A percentile compares a stretch with the other conserved stretches of the same genome.
Conservation (phyloP, 352 stramenopile genomes). For the Globisporangium splendens region DNA sequence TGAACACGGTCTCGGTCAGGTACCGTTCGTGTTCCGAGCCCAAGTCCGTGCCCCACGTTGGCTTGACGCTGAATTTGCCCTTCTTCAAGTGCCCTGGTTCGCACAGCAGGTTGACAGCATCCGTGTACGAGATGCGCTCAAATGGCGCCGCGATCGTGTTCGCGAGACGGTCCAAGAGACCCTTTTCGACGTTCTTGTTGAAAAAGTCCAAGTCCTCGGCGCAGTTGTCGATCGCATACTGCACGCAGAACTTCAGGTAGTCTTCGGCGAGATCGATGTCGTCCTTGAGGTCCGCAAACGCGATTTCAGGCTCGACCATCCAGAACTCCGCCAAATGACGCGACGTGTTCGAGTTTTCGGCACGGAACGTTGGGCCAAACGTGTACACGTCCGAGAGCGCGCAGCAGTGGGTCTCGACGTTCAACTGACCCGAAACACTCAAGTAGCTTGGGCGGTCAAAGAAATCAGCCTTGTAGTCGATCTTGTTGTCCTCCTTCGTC, state of each 20-base stretch:
- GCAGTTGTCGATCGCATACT: conserved; percentile 79
- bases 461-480: conserved; percentile 86
- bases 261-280: conserved; percentile 94
- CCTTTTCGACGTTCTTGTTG: conserved; percentile 85
- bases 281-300: conserved; percentile 67
- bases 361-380: conserved; percentile 98
- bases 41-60: conserved; percentile 94
- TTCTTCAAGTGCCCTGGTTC: conserved; percentile 89
- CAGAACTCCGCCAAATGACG: conserved; percentile 97
- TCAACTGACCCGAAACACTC: conserved; percentile 92
- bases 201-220: conserved; percentile 93
- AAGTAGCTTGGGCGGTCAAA: conserved; percentile 92
- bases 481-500: conserved; percentile 37
- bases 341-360: conserved; percentile 98
- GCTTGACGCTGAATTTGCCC: conserved; percentile 80
- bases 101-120: conserved; percentile 92
- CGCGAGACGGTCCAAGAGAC: conserved; percentile 87
- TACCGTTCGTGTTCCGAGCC: conserved; percentile 97
- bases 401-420: conserved; percentile 96
- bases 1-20: conserved; percentile 94
- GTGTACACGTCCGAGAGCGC: conserved; percentile 98
- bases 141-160: conserved; percentile 87
- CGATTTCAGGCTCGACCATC: conserved; percentile 97
- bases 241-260: conserved; percentile 88
- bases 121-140: conserved; percentile 91